Percentiles rank a stretch among this genome's conserved stretches.
phyloP scores from a whole-genome alignment of 148 eudicot species.

The Arctostaphylos glauca region DNA sequence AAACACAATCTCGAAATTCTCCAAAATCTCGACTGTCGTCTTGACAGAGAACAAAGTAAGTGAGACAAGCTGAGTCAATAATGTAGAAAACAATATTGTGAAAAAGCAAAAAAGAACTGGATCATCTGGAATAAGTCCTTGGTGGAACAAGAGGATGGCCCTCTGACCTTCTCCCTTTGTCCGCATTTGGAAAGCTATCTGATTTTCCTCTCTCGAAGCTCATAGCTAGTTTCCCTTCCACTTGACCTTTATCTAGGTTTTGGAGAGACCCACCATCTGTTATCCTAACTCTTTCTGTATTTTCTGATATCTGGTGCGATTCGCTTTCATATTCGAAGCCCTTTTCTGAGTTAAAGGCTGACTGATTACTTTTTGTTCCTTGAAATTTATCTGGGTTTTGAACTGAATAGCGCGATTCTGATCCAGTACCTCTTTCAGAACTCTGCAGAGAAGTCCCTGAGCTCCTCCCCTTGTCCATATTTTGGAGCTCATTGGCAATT shows the following conservation, averaged over 20 bases:
- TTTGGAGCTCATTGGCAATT: slow-evolving; percentile 65
- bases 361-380: slow-evolving; percentile 24
- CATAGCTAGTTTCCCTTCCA: slow-evolving; percentile 32
- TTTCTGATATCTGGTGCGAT: slow-evolving; percentile 17
- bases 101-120: slow-evolving; percentile 8
- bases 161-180: slow-evolving; percentile 46
- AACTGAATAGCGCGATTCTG: slow-evolving; percentile 4
- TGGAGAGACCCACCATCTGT: slow-evolving; percentile 25
- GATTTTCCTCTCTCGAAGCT: slow-evolving; percentile 51
- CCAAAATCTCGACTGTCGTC: not conserved
- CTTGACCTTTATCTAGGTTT: slow-evolving; percentile 32
- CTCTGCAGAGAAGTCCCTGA: slow-evolving; percentile 27
- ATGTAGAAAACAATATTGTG: not conserved
- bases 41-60: not conserved
- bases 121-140: slow-evolving; percentile 54
- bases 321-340: slow-evolving; percentile 11
- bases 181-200: slow-evolving; percentile 43
- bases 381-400: slow-evolving; percentile 31
- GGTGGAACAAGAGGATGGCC: slow-evolving; percentile 30
- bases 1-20: not conserved
- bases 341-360: slow-evolving; percentile 22
- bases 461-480: slow-evolving; percentile 52
- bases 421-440: slow-evolving; percentile 19
- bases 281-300: slow-evolving; percentile 12
- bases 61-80: slow-evolving; percentile 13